Evolutionary conservation across 176 grass and related monocot species (phyloP), one percentile per base, ranked within the genome.

Genomic region (Oryza coarctata): DNA sequence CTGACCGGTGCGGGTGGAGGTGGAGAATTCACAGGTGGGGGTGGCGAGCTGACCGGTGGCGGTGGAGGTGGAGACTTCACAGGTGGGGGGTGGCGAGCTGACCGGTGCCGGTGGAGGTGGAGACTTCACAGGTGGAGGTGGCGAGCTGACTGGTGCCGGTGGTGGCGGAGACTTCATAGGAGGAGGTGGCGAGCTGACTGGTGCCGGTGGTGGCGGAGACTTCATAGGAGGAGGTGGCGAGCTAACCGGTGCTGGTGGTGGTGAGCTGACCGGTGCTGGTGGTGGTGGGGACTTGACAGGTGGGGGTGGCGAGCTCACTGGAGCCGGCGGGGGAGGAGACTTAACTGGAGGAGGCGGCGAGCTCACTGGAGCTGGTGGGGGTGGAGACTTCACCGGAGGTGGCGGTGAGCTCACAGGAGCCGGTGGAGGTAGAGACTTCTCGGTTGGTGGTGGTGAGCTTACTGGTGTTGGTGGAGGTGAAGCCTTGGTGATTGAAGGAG

Each of bases 191-290:
- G 36, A 63, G 22, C 31, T 20, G 1, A 63, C 35, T 0, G 63
- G 83, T 0, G 75, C 20, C 0, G 83, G 82, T 22, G 82, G 82
- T 6, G 71, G 71, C 3, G 70, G 57, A 32, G 70, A 83, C 9
- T 83, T 73, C 4, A 61, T 5, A 1, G 45, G 70, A 2, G 81
- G 70, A 1, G 81, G 71, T 4, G 68, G 50, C 8, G 58, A 75
- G 62, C 17, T 31, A 0, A 65, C 35, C 0, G 71, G 60, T 0
- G 68, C 11, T 0, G 84, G 76, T 8, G 77, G 49, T 7, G 84
- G 73, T 1, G 27, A 75, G 62, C 17, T 31, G 0, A 65, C 35
- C 0, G 71, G 60, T 0, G 68, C 11, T 0, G 84, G 76, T 8
- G 77, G 49, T 7, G 84, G 73, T 1, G 27, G 63, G 28, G 72